Percentiles rank a stretch among this genome's conserved stretches.
These are phyloP conservation scores for Huntiella bhutanensis DNA, from an alignment of 2,329 filamentous ascomycete species.

Conservation along the genomic window DNA sequence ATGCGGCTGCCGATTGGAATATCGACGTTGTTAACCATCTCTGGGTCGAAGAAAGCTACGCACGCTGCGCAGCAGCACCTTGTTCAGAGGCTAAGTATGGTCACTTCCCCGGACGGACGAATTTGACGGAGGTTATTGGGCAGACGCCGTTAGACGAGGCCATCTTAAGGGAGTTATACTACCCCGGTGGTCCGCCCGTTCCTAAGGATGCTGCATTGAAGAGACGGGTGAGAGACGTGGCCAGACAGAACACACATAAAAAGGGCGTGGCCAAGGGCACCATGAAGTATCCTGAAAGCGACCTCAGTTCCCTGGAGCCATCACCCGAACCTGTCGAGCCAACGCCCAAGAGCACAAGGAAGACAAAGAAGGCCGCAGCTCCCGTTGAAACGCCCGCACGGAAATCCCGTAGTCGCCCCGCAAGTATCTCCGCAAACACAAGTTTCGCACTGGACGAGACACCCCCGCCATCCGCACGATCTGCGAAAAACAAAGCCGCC, in stretches of 20 bases:
- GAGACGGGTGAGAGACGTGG: slow-evolving; percentile 29
- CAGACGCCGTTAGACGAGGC: slow-evolving; percentile 60
- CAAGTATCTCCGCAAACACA: background rate
- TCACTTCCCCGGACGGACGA: slow-evolving; percentile 74
- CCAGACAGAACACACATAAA: slow-evolving; percentile 30
- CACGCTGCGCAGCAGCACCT: slow-evolving; percentile 60
- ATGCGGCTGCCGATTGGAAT: slow-evolving; percentile 81
- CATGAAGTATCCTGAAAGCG: slow-evolving; percentile 22
- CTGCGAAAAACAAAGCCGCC: slow-evolving; percentile 73
- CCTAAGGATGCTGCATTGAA: slow-evolving; percentile 27
- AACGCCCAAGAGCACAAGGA: slow-evolving; percentile 14
- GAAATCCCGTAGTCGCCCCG: background rate
- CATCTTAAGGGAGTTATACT: slow-evolving; percentile 46
- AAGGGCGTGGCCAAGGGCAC: slow-evolving; percentile 29
- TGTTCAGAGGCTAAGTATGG: slow-evolving; percentile 59
- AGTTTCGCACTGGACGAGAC: slow-evolving; percentile 36
- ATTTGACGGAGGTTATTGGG: slow-evolving; percentile 81
- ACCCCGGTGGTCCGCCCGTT: slow-evolving; percentile 37
- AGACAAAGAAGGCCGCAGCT: background rate
- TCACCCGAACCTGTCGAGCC: background rate
- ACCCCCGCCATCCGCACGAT: slow-evolving; percentile 54
- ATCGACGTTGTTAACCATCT: slow-evolving; percentile 83
- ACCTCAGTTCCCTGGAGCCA: background rate
- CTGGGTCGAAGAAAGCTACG: slow-evolving; percentile 95
- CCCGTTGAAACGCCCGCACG: slow-evolving; percentile 18